phyloP scores from a whole-genome alignment of 495 filamentous ascomycete genomes.

The Amorphotheca resinae region DNA sequence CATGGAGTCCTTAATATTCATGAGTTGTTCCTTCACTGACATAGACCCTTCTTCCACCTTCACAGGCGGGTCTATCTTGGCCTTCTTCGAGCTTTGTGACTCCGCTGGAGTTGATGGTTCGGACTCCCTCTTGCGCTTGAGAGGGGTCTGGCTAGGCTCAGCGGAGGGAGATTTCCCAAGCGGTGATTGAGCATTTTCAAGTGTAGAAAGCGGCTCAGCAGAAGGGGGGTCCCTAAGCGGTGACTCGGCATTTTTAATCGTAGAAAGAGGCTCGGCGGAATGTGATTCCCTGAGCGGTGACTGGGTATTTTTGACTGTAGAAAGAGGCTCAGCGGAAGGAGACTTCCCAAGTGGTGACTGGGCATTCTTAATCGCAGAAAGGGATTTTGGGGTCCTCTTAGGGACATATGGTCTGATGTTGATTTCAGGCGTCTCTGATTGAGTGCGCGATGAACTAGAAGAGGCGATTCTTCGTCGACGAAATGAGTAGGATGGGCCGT shows the following conservation, averaged over 20 bases:
- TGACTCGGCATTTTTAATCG: constrained; percentile 11
- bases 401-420: constrained; percentile 16
- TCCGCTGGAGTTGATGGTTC: constrained; percentile 4
- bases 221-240: constrained; percentile 2
- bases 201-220: constrained; percentile 5
- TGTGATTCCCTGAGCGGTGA: constrained; percentile 7
- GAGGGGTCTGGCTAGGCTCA: background rate
- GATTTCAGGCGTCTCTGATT: constrained; percentile 20
- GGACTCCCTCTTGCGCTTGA: constrained; percentile 9
- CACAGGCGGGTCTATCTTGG: background rate
- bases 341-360: constrained; percentile 6
- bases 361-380: constrained; percentile 11
- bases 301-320: constrained; percentile 10
- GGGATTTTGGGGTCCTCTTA: constrained; percentile 14
- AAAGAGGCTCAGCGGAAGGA: constrained; percentile 3
- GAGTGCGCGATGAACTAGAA: constrained; percentile 11
- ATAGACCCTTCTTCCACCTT: background rate
- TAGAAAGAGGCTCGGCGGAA: constrained; percentile 4
- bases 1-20: background rate
- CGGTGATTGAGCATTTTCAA: constrained; percentile 10
- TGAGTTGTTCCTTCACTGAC: background rate
- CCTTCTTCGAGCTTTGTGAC: background rate
- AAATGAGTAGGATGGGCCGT: constrained; percentile 13
- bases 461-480: constrained; percentile 10
- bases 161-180: constrained; percentile 5